phyloP scores from a whole-genome alignment of 345 rosid species.

The Clarkia xantiana region DNA sequence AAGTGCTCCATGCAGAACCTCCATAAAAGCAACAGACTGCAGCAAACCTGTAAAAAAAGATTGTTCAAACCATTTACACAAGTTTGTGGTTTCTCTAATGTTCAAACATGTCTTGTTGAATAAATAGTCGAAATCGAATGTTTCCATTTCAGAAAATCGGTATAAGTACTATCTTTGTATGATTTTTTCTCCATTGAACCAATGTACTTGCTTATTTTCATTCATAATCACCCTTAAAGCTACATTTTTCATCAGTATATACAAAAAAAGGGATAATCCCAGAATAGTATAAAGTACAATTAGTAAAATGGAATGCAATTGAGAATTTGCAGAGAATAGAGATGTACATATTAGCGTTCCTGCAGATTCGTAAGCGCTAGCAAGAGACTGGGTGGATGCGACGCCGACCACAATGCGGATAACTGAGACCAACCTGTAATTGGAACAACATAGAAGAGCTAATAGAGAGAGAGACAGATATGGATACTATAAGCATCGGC shows the following conservation, averaged over 20 bases:
- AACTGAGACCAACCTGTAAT: conserved; percentile 38
- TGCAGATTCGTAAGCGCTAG: conserved; percentile 48
- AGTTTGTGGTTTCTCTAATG: too few species aligned
- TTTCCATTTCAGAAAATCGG: too few species aligned
- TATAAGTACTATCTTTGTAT: too few species aligned
- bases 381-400: conserved; percentile 22
- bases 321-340: neutral
- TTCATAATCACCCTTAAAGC: too few species aligned
- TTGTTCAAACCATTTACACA: neutral
- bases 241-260: too few species aligned
- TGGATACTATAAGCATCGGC: neutral
- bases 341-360: conserved; percentile 51
- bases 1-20: conserved; percentile 70
- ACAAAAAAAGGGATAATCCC: too few species aligned
- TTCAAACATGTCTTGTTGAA: too few species aligned
- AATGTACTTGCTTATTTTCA: too few species aligned
- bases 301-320: neutral
- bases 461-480: neutral
- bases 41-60: conserved; percentile 31
- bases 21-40: conserved; percentile 46
- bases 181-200: too few species aligned
- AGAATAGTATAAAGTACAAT: too few species aligned
- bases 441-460: neutral
- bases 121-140: too few species aligned
- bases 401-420: conserved; percentile 21